A percentile compares a stretch with the other conserved stretches of the same genome.
phyloP scores from a whole-genome alignment of 257 asterid genomes.

The Asclepias syriaca region DNA sequence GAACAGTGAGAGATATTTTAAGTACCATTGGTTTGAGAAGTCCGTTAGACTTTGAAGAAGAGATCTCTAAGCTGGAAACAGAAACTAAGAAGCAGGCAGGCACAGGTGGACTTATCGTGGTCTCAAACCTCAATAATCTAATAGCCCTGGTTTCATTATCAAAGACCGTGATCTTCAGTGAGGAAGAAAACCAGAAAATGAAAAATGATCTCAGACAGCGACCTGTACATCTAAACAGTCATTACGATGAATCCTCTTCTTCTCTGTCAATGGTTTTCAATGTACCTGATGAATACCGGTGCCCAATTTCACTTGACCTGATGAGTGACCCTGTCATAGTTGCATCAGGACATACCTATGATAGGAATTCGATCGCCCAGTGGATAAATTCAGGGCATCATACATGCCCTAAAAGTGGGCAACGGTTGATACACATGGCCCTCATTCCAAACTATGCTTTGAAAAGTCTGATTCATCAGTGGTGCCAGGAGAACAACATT shows the following conservation, averaged over 20 bases:
- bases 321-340: conserved; percentile 80
- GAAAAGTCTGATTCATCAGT: conserved; percentile 61
- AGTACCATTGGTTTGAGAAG: conserved; percentile 48
- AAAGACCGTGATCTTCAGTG: conserved; percentile 32
- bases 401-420: conserved; percentile 88
- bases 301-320: conserved; percentile 82
- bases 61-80: conserved; percentile 55
- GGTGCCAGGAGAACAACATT: conserved; percentile 73
- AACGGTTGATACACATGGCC: conserved; percentile 78
- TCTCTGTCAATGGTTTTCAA: conserved; percentile 34
- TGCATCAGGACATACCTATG: conserved; percentile 88
- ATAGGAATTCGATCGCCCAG: conserved; percentile 63
- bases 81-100: conserved; percentile 83
- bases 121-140: conserved; percentile 61
- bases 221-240: conserved; percentile 21
- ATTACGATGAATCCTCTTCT: conserved; percentile 32
- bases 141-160: conserved; percentile 52
- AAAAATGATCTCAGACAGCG: conserved; percentile 38
- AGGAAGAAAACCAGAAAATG: conserved; percentile 26
- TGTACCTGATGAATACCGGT: conserved; percentile 70
- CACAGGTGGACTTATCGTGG: conserved; percentile 74
- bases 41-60: conserved; percentile 44
- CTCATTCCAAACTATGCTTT: conserved; percentile 74
- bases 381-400: conserved; percentile 89
- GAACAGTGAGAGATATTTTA: conserved; percentile 32